Base-by-base conservation (phyloP, 169 alveolate genomes). In the Eimeria praecox region DNA sequence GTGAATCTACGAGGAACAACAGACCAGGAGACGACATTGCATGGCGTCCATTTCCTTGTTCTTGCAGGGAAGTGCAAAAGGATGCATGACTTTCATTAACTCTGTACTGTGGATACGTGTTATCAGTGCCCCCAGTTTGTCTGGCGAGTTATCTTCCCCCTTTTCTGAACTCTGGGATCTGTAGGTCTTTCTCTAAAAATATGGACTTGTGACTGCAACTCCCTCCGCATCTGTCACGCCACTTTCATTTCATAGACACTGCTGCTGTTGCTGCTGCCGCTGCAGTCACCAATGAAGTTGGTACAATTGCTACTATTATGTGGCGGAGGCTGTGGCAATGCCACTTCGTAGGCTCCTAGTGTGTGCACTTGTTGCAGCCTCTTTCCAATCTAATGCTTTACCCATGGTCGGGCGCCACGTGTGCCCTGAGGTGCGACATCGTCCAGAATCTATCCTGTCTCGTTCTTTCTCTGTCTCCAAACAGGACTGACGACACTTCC, bases 351-450 rank as follows among this genome's bases (percentile, higher is more conserved):
- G 52, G 82, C 14, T 14, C 38, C 52, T 14, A 14, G 4, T n/a
- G 82, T 18, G 49, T 16, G n/a, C 18, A 49, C 2, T 35, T 71
- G 49, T 27, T 38, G 82, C 82, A 35, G 52, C 30, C 27, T 71
- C 49, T 27, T 71, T 27, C 52, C 1, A 30, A 16, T 0, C 42
- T 66, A 30, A 33, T 66, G 40, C 27, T n/a, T 64, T 46, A 95
- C 95, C 97, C 97, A 73, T 95, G 97, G 35, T 77, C 95, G 30
- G 97, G 95, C 6, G 85, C 71, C 24, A 95, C 78, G 89, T 86
- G 86, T 2, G 96, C 80, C 46, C 94, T 42, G 24, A 95, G 96
- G 71, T 95, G 96, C 22, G 90, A 95, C 40, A 95, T 44, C 27
- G 66, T 71, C 97, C 97, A 95, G 94, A 49, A 90, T 33, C 88